A percentile compares a stretch with the other conserved stretches of the same genome.
These are phyloP conservation scores for Alternaria triticina DNA, from an alignment of 2,329 filamentous ascomycete species.

Conservation along the genomic window DNA sequence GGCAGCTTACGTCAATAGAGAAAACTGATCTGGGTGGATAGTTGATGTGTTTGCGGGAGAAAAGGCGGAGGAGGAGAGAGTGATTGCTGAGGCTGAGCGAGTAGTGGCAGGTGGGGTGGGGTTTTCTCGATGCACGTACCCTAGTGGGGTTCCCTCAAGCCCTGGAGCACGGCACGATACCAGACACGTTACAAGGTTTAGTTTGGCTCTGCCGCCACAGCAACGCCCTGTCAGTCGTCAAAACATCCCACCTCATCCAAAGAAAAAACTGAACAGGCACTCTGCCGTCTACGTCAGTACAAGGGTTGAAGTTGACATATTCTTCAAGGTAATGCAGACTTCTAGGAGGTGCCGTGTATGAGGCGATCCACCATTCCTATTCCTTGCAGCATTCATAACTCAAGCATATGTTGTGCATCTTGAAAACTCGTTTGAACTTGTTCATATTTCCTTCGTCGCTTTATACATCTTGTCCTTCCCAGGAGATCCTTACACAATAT, in stretches of 20 bases:
- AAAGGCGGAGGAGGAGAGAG: constrained; percentile 29
- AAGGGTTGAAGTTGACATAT: not conserved
- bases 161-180: not conserved
- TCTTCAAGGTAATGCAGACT: not conserved
- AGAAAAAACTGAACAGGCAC: not conserved
- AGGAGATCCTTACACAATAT: constrained; percentile 42
- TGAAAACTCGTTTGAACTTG: constrained; percentile 17
- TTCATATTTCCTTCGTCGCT: constrained; percentile 39
- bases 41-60: constrained; percentile 21
- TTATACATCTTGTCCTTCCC: constrained; percentile 41
- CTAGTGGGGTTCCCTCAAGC: constrained; percentile 28
- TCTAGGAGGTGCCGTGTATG: not conserved
- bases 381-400: constrained; percentile 4
- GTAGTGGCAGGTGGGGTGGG: constrained; percentile 2
- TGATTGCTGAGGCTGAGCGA: constrained; percentile 34
- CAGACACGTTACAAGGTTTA: constrained; percentile 9
- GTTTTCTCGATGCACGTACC: constrained; percentile 25
- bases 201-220: constrained; percentile 28
- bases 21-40: constrained; percentile 26
- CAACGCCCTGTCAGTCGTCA: constrained; percentile 16
- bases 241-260: not conserved
- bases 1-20: constrained; percentile 36
- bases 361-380: not conserved
- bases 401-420: constrained; percentile 2
- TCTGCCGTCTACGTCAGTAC: not conserved